phyloP scores from a whole-genome alignment of 2,329 filamentous ascomycete species.

The Pestalotiopsis sp. region DNA sequence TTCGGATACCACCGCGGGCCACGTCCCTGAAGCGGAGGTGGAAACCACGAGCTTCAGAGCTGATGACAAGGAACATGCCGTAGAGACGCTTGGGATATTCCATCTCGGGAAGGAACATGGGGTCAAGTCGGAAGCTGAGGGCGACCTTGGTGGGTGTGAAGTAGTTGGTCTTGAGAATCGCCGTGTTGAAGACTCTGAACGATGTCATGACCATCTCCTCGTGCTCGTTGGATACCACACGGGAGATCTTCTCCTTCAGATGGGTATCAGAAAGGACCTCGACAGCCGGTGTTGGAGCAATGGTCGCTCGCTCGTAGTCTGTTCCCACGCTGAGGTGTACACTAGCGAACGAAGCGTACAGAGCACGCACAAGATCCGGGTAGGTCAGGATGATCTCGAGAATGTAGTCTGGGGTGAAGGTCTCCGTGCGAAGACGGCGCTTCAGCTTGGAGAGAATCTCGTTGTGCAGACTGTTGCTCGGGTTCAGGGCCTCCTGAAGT shows the following conservation, averaged over 20 bases:
- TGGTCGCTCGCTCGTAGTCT: constrained; percentile 52
- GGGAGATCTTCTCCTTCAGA: constrained; percentile 77
- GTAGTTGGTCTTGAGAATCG: constrained; percentile 97
- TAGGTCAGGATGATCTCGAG: constrained; percentile 94
- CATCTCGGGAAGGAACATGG: constrained; percentile 82
- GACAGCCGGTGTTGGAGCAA: constrained; percentile 58
- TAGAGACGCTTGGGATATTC: constrained; percentile 95
- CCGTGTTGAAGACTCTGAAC: constrained; percentile 93
- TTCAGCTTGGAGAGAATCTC: constrained; percentile 93
- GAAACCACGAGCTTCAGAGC: constrained; percentile 95
- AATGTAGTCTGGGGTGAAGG: constrained; percentile 97
- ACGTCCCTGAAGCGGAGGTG: constrained; percentile 98
- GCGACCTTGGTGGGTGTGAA: constrained; percentile 97
- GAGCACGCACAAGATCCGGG: constrained; percentile 80
- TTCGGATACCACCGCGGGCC: constrained; percentile 93
- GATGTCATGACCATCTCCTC: constrained; percentile 98
- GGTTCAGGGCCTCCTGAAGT: constrained; percentile 77
- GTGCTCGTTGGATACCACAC: constrained; percentile 87
- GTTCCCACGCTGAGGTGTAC: constrained; percentile 69
- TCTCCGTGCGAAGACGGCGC: constrained; percentile 91
- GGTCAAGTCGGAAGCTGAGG: constrained; percentile 92
- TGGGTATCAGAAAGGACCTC: constrained; percentile 76
- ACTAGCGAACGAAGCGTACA: constrained; percentile 91
- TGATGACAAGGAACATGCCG: constrained; percentile 98
- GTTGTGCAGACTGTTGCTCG: constrained; percentile 80